A percentile compares a stretch with the other conserved stretches of the same genome.
Evolutionary conservation across 495 filamentous ascomycete genomes (phyloP).

Genomic region (Aspergillus indologenus): DNA sequence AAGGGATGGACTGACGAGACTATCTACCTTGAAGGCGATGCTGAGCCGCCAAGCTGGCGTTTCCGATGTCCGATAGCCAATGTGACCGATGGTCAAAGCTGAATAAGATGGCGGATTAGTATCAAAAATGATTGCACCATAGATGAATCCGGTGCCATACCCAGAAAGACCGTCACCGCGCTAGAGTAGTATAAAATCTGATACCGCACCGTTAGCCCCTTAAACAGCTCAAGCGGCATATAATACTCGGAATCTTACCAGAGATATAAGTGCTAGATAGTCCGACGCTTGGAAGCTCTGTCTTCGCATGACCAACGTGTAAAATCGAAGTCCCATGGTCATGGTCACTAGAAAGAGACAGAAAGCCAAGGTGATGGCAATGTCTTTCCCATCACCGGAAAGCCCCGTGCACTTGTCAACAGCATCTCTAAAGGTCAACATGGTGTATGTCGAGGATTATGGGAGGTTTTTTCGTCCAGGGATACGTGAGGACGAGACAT

Average conservation of each 20-base stretch:
- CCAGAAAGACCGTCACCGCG: slow-evolving; percentile 1
- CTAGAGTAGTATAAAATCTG: slow-evolving; percentile 9
- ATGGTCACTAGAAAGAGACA: slow-evolving; percentile 10
- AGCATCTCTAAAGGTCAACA: not conserved
- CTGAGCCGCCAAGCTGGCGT: slow-evolving; percentile 1
- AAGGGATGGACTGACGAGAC: not conserved
- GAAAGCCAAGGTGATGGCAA: slow-evolving; percentile 6
- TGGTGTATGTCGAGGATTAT: not conserved
- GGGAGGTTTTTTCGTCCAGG: not conserved
- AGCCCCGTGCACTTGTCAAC: not conserved
- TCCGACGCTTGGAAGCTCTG: not conserved
- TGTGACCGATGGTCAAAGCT: slow-evolving; percentile 8
- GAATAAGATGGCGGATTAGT: not conserved
- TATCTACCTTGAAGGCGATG: slow-evolving; percentile 4
- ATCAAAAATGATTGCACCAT: not conserved
- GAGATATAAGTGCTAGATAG: not conserved
- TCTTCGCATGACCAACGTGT: not conserved
- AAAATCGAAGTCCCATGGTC: slow-evolving; percentile 3
- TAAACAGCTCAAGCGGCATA: not conserved
- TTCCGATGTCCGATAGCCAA: slow-evolving; percentile 1
- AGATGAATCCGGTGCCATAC: not conserved
- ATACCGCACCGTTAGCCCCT: not conserved
- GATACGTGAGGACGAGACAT: not conserved
- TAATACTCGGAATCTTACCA: not conserved
- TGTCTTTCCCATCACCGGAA: slow-evolving; percentile 2